A percentile compares a stretch with the other conserved stretches of the same genome.
These are phyloP conservation scores for Fomes fomentarius DNA, from an alignment of 1,284 basidiomycete genomes.

Conservation along the genomic window DNA sequence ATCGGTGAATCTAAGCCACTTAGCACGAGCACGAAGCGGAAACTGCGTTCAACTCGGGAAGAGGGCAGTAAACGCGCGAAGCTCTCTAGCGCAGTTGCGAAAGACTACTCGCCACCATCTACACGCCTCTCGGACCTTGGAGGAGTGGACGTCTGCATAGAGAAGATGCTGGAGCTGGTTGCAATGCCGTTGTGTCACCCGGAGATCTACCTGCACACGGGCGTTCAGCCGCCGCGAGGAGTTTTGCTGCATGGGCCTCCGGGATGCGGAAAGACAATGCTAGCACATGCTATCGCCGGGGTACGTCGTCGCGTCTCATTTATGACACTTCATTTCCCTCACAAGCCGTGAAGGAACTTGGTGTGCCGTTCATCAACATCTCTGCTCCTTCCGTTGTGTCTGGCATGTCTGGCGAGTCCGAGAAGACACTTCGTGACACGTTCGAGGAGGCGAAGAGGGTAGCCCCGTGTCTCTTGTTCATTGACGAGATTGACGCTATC, in stretches of 20 bases:
- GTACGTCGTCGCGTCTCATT: slow-evolving; percentile 48
- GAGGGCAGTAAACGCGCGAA: slow-evolving; percentile 61
- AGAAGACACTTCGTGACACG: slow-evolving; percentile 93
- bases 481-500: slow-evolving; percentile 98
- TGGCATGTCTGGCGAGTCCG: slow-evolving; percentile 97
- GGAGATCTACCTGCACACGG: slow-evolving; percentile 93
- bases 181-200: slow-evolving; percentile 95
- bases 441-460: slow-evolving; percentile 96
- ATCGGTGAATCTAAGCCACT: slow-evolving; percentile 28
- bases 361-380: slow-evolving; percentile 90
- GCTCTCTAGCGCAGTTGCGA: slow-evolving; percentile 41
- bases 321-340: slow-evolving; percentile 13
- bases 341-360: slow-evolving; percentile 67
- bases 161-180: slow-evolving; percentile 94
- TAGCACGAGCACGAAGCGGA: slow-evolving; percentile 48
- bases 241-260: slow-evolving; percentile 95
- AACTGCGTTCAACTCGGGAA: slow-evolving; percentile 54
- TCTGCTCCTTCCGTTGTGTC: slow-evolving; percentile 95
- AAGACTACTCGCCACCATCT: slow-evolving; percentile 68
- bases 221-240: slow-evolving; percentile 92
- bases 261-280: slow-evolving; percentile 93
- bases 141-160: slow-evolving; percentile 84
- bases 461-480: slow-evolving; percentile 90
- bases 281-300: slow-evolving; percentile 93
- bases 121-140: slow-evolving; percentile 86